Evolutionary conservation across 495 filamentous ascomycete genomes (phyloP).

Genomic region (Terfezia claveryi): DNA sequence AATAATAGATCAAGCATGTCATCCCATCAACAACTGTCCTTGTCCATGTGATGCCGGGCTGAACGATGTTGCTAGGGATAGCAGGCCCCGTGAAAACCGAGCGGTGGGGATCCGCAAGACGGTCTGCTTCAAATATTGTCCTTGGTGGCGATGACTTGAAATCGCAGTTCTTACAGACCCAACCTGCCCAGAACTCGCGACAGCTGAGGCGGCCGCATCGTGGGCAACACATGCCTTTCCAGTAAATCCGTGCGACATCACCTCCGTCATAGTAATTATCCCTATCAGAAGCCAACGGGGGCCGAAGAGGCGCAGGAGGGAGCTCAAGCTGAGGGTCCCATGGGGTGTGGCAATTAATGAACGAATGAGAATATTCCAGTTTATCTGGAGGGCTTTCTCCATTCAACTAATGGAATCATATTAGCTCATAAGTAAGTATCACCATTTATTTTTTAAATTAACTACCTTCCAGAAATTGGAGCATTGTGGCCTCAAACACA

Average conservation of each 20-base stretch:
- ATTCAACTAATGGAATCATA: constrained; percentile 11
- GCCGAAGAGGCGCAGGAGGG: constrained; percentile 23
- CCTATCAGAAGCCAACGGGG: constrained; percentile 17
- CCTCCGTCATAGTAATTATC: constrained; percentile 16
- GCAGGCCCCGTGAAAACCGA: constrained; percentile 15
- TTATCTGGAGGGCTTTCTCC: constrained; percentile 12
- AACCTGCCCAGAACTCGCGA: constrained; percentile 38
- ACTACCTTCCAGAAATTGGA: constrained; percentile 30
- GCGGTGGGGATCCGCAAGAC: constrained; percentile 18
- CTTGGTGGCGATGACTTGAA: constrained; percentile 27
- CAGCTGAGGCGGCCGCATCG: constrained; percentile 42
- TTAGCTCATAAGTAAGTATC: too few relatives aligned
- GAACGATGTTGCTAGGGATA: constrained; percentile 8
- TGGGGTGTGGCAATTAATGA: constrained; percentile 28
- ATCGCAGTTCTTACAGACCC: constrained; percentile 33
- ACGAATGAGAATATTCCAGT: constrained; percentile 34
- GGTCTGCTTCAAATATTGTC: constrained; percentile 18
- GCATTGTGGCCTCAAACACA: constrained; percentile 42
- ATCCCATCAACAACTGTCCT: constrained; percentile 12
- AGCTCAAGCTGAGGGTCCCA: constrained; percentile 23
- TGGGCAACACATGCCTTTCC: constrained; percentile 53
- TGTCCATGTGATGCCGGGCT: constrained; percentile 6
- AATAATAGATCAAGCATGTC: constrained; percentile 18
- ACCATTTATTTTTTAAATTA: too few relatives aligned
- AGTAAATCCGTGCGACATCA: constrained; percentile 21